Evolutionary conservation across 129 eudicot species (phyloP).

Genomic region (Erigeron canadensis): DNA sequence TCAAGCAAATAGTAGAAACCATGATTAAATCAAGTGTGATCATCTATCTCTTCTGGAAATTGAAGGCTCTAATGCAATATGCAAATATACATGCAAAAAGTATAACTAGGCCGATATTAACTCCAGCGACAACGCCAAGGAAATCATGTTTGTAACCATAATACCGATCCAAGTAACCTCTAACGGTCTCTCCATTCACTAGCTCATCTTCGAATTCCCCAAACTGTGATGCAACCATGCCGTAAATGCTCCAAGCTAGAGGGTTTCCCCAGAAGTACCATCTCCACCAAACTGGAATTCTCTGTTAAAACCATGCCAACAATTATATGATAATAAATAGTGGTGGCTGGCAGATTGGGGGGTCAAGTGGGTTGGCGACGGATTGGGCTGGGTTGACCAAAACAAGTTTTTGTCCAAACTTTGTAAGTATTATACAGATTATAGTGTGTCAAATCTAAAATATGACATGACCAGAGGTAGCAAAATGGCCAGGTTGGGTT

Average conservation of each 20-base stretch:
- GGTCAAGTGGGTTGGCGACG: no score
- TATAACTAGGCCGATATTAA: slow-evolving; percentile 29
- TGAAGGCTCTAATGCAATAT: slow-evolving; percentile 35
- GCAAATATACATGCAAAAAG: slow-evolving; percentile 38
- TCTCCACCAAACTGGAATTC: slow-evolving; percentile 56
- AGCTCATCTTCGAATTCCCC: slow-evolving; percentile 25
- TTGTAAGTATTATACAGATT: no score
- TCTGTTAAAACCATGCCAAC: slow-evolving; percentile 24
- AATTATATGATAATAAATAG: not conserved
- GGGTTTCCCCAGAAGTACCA: slow-evolving; percentile 56
- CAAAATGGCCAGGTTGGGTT: not conserved
- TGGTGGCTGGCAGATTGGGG: no score
- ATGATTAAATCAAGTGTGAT: not conserved
- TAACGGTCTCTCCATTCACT: slow-evolving; percentile 15
- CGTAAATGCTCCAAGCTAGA: slow-evolving; percentile 48
- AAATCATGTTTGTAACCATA: slow-evolving; percentile 38
- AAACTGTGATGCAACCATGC: slow-evolving; percentile 52
- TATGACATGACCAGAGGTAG: not conserved
- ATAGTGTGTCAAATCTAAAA: not conserved
- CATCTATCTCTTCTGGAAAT: slow-evolving; percentile 42
- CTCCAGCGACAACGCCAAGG: slow-evolving; percentile 35
- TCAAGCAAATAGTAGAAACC: not conserved
- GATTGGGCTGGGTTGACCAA: no score
- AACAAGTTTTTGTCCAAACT: no score
- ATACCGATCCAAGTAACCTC: slow-evolving; percentile 37